A percentile compares a stretch with the other conserved stretches of the same genome.
These are phyloP conservation scores for Pisolithus thermaeus DNA, from an alignment of 1,284 basidiomycete species.

Conservation along the genomic window DNA sequence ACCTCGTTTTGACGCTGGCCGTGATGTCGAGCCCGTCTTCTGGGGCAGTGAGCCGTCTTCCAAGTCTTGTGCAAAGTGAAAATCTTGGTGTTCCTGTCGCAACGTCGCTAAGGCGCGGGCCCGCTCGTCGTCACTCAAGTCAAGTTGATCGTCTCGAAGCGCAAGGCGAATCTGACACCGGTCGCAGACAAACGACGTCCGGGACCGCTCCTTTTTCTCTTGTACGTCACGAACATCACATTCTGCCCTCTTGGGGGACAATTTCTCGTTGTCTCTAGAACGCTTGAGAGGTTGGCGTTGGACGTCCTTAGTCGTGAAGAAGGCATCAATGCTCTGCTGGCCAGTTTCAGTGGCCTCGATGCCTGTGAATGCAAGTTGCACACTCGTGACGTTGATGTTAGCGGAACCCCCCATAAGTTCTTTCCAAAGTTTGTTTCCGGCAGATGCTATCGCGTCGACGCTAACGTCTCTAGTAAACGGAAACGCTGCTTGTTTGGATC, in stretches of 20 bases:
- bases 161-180: constrained; percentile 47
- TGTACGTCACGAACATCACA: not conserved
- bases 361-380: constrained; percentile 79
- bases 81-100: constrained; percentile 77
- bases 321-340: constrained; percentile 83
- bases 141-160: constrained; percentile 20
- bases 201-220: not conserved
- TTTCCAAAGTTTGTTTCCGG: constrained; percentile 82
- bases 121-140: constrained; percentile 20
- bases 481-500: constrained; percentile 80
- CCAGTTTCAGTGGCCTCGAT: constrained; percentile 78
- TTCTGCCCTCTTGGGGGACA: constrained; percentile 2
- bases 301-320: constrained; percentile 47
- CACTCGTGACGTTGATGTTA: constrained; percentile 64
- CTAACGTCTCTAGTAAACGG: constrained; percentile 72
- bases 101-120: constrained; percentile 41
- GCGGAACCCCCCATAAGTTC: constrained; percentile 61
- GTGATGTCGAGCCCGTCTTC: constrained; percentile 19
- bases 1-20: constrained; percentile 32
- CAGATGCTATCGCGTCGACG: constrained; percentile 72
- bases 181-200: constrained; percentile 42
- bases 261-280: constrained; percentile 10
- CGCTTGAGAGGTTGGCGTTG: constrained; percentile 24
- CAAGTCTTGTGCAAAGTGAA: constrained; percentile 78
- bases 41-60: constrained; percentile 30